These are phyloP conservation scores for Candida ulmi DNA, from an alignment of 805 yeast genomes.

Conservation along the genomic window DNA sequence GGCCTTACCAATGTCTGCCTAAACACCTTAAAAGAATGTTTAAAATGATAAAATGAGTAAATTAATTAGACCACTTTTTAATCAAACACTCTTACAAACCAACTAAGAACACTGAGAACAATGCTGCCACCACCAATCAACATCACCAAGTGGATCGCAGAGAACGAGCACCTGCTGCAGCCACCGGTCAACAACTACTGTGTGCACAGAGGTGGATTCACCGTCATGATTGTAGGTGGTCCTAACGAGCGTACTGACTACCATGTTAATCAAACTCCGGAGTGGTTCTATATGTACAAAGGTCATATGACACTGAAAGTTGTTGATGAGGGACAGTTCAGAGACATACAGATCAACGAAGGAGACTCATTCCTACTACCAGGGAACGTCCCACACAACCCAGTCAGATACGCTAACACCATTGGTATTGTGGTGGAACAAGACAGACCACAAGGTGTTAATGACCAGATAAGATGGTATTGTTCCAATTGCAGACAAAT, in stretches of 20 bases:
- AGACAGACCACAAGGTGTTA: slow-evolving; percentile 68
- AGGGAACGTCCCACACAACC: slow-evolving; percentile 81
- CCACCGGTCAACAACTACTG: slow-evolving; percentile 94
- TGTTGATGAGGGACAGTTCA: slow-evolving; percentile 73
- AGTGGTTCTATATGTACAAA: slow-evolving; percentile 83
- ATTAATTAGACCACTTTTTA: no score
- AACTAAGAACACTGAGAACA: no score
- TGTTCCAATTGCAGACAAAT: slow-evolving; percentile 63
- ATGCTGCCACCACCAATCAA: slow-evolving; percentile 62
- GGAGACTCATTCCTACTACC: slow-evolving; percentile 90
- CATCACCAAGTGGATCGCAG: slow-evolving; percentile 73
- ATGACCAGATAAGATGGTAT: slow-evolving; percentile 84
- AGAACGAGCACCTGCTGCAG: slow-evolving; percentile 66
- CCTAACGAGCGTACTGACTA: slow-evolving; percentile 93
- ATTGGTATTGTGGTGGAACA: slow-evolving; percentile 91
- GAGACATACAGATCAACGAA: slow-evolving; percentile 68
- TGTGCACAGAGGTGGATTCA: slow-evolving; percentile 85
- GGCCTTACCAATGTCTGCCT: no score
- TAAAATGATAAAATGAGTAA: no score
- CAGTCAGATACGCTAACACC: slow-evolving; percentile 79
- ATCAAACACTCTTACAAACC: no score
- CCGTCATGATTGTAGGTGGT: slow-evolving; percentile 95
- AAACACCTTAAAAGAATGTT: no score
- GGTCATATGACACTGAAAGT: slow-evolving; percentile 83
- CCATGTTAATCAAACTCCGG: slow-evolving; percentile 92